phyloP scores from a whole-genome alignment of 75 land plant genomes.

The Selaginella tamariscina region DNA sequence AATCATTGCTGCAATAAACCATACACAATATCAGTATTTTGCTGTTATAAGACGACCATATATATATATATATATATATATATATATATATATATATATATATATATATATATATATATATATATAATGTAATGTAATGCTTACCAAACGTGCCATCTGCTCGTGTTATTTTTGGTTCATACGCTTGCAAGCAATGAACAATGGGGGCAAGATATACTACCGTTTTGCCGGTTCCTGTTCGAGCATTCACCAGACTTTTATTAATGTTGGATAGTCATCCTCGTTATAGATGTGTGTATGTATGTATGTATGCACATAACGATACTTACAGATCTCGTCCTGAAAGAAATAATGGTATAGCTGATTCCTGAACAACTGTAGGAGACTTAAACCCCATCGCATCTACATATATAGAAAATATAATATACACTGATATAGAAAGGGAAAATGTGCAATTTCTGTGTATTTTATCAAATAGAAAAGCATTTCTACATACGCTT shows the following conservation, averaged over 20 bases:
- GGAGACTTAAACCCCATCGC: conserved; percentile 70
- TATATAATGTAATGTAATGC: background rate
- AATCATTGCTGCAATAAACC: conserved; percentile 51
- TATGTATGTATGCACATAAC: too few relatives aligned
- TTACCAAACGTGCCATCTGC: conserved; percentile 88
- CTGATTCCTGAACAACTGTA: conserved; percentile 62
- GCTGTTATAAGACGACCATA: conserved; percentile 1
- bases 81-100: too few relatives aligned
- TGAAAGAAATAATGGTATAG: conserved; percentile 68
- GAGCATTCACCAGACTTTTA: conserved; percentile 81
- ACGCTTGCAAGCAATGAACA: conserved; percentile 55
- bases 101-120: too few relatives aligned
- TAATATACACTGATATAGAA: background rate
- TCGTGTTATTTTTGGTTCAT: conserved; percentile 35
- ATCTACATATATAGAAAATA: conserved; percentile 23
- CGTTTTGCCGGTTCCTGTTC: conserved; percentile 93
- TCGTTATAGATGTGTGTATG: too few relatives aligned
- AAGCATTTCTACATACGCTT: background rate
- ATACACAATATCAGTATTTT: conserved; percentile 7
- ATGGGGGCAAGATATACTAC: conserved; percentile 83
- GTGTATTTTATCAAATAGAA: background rate
- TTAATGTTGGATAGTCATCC: background rate
- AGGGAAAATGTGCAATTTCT: background rate
- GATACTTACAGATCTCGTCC: conserved; percentile 64
- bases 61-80: too few relatives aligned